Evolutionary conservation across 2,329 filamentous ascomycete genomes (phyloP), one percentile per base, ranked within the genome.

Genomic region (Phoma sp.): DNA sequence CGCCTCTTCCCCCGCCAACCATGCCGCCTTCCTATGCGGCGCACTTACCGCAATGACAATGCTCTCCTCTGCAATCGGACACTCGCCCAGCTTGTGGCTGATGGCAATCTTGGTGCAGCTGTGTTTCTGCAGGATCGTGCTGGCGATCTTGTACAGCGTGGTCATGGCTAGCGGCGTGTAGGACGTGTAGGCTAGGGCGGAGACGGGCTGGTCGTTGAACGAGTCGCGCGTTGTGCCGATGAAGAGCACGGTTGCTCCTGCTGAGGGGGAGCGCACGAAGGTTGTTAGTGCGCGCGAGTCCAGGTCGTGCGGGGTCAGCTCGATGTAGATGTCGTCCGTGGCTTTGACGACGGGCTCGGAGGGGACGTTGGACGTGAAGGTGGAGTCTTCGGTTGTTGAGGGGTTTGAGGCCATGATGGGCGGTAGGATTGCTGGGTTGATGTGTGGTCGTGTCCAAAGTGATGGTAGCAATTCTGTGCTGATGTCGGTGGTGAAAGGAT

Each of bases 41-140:
- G 91, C 84, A 38, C 90, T 92, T 4, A 97, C 90, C 1, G 91
- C 90, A 66, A 98, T 92, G 51, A 96, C 78, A 58, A 99, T 94
- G 72, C 91, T 96, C 78, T 97, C 93, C 76, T 97, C 91, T n/a
- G 88, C 89, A 51, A 98, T 88, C 2, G 91, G 91, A 15, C 97
- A 94, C 19, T 85, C 82, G 0, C 95, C 95, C 3, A 98, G 81
- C 4, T 94, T 85, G 77, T 98, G 95, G 13, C 90, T 82, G 74
- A 98, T 90, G 44, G 89, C 87, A 55, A 98, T 86, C 7, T 86
- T 89, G 33, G 85, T 84, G 17, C 96, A 83, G 0, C 74, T 77
- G 72, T 96, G 87, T 62, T 85, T 86, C 10, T 76, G 68, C 15
- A 77, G 75, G 3, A 93, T 76, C 0, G 80, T 74, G 6, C 79